Evolutionary conservation across 2,329 filamentous ascomycete species (phyloP).

Genomic region (Macrophomina phaseolina): DNA sequence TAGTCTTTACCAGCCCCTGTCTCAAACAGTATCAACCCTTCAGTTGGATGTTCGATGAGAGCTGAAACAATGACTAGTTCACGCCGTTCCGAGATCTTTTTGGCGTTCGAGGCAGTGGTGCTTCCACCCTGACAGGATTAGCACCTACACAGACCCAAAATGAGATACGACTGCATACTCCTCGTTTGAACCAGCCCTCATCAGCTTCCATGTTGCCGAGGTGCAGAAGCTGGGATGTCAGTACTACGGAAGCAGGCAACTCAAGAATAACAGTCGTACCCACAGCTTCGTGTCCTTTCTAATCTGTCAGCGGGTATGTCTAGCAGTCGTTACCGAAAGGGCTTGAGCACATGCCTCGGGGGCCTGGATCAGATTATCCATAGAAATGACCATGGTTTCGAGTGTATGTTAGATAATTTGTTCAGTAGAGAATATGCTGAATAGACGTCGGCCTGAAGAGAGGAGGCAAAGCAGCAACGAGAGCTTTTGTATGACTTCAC

Average conservation of each 20-base stretch:
- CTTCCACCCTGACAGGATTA: constrained; percentile 32
- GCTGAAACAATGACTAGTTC: constrained; percentile 39
- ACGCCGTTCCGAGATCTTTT: constrained; percentile 35
- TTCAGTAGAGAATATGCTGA: neutral
- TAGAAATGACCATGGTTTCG: constrained; percentile 19
- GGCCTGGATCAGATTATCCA: constrained; percentile 33
- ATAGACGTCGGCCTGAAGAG: neutral
- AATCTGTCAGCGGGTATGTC: neutral
- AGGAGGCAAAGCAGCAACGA: neutral
- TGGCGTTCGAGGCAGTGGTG: constrained; percentile 38
- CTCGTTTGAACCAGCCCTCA: constrained; percentile 44
- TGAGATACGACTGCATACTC: neutral
- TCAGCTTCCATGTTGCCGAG: constrained; percentile 44
- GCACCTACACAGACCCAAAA: neutral
- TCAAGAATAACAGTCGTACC: constrained; percentile 30
- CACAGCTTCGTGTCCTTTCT: constrained; percentile 45
- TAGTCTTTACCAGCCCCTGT: constrained; percentile 43
- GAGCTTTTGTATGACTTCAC: constrained; percentile 1
- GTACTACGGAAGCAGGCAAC: neutral
- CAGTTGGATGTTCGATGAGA: constrained; percentile 40
- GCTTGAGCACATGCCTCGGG: constrained; percentile 29
- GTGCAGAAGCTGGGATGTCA: constrained; percentile 38
- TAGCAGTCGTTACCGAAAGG: neutral
- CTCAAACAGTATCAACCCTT: constrained; percentile 45
- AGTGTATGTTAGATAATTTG: neutral